Evolutionary conservation across 1,139 yeast genomes (phyloP).

Genomic region (Pichia sp.): DNA sequence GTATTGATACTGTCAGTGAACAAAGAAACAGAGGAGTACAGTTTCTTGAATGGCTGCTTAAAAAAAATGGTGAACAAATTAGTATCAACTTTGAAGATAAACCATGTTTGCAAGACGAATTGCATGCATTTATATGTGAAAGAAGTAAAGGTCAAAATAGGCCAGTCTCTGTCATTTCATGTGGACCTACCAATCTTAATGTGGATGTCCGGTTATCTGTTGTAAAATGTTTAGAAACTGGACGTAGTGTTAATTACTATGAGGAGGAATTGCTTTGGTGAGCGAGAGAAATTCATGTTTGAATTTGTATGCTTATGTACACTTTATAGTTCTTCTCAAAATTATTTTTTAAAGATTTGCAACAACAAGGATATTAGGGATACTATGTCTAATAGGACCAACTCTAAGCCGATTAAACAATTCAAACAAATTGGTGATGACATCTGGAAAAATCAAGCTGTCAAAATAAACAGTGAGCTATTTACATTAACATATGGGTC

Average conservation of each 20-base stretch:
- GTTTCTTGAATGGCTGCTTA: constrained; percentile 17
- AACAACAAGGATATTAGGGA: neutral
- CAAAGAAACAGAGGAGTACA: constrained; percentile 14
- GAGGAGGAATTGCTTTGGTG: constrained; percentile 34
- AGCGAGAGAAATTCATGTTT: neutral
- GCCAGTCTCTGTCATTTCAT: constrained; percentile 29
- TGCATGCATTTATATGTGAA: constrained; percentile 16
- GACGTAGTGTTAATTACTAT: constrained; percentile 29
- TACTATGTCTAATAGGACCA: neutral
- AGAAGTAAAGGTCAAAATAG: constrained; percentile 10
- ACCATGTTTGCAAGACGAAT: constrained; percentile 22
- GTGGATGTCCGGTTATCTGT: constrained; percentile 29
- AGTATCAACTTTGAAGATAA: constrained; percentile 20
- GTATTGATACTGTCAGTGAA: neutral
- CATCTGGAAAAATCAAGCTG: constrained; percentile 84
- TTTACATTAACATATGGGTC: constrained; percentile 93
- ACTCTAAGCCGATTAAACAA: neutral
- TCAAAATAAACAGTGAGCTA: constrained; percentile 86
- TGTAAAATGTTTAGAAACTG: constrained; percentile 23
- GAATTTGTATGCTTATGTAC: neutral
- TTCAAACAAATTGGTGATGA: constrained; percentile 59
- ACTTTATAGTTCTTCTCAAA: neutral
- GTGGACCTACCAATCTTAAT: constrained; percentile 31
- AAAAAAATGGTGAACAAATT: constrained; percentile 17
- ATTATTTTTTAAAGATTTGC: neutral